Base-by-base conservation (phyloP, 2,329 filamentous ascomycete genomes). In the Nemania abortiva region DNA sequence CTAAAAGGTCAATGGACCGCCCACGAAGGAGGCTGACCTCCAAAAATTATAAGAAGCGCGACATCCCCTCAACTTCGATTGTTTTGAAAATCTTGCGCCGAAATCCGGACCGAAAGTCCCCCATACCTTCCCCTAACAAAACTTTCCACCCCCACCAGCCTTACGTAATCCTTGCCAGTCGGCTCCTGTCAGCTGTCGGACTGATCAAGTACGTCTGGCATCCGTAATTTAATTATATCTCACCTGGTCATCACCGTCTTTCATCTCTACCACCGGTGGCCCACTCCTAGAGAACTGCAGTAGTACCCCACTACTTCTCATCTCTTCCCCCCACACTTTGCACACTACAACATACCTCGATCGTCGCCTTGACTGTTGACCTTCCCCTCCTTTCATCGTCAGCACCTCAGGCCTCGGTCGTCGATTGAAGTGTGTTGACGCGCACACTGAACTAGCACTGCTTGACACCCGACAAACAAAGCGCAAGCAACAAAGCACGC, bases 21-120 rank as follows among this genome's bases (percentile, higher is more conserved):
- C 72, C 71, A 70, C 75, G 69, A 73, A 74, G 72, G 73, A 67
- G 69, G 71, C 73, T 70, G 69, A 70, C 72, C 45, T 71, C 73
- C 67, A 74, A 86, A 85, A 87, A 87, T 84, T 88, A 88, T 88
- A 88, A 87, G 82, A 82, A 86, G 81, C 78, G 77, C 79, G 79
- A 79, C 82, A 82, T 84, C 85, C 86, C 86, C 81, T 85, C 86
- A 83, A 80, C 82, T 81, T 82, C 77, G 79, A 78, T 79, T 66
- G 80, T 83, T 84, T 82, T 78, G 80, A 81, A 78, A 79, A 77
- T 84, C 81, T 82, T 82, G 85, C 82, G 84, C 82, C 84, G 85
- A 87, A 86, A 82, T 84, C 81, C 83, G 84, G 84, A 87, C 84
- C 83, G 81, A 83, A 82, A 83, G 84, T 84, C 84, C 77, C 77